Evolutionary conservation across 2,329 filamentous ascomycete species (phyloP), one percentile per base, ranked within the genome.

Genomic region (Cephalotrichum gorgonifer): DNA sequence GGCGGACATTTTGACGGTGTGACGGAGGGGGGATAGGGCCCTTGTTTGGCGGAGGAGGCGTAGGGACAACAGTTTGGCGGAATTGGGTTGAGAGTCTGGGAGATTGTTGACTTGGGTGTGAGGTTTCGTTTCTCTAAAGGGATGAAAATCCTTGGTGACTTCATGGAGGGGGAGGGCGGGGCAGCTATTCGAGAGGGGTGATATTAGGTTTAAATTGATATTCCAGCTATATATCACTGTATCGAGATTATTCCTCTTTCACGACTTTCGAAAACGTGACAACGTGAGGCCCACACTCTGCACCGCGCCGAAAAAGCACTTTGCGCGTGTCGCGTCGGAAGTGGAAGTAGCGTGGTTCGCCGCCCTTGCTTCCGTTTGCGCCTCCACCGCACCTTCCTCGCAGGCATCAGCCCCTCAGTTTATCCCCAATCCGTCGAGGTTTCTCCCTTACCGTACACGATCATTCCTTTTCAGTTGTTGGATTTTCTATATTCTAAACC

Each of bases 1-100:
- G 60, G 76, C 69, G 48, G 78, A 72, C 76, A 91, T 86, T 62
- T 75, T 79, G 54, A 48, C 56, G 52, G 59, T 55, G 50, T 55
- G 63, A 60, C 60, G 64, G 59, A 59, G 59, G 17, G 57, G 59
- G 39, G 58, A 57, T 35, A 64, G 56, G 60, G 62, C 64, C 56
- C 64, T 63, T 57, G 54, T 60, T 62, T 57, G 61, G 60, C 62
- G 59, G 50, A 64, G 54, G 44, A 62, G 57, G 52, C 60, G 67
- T 50, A 76, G 67, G 59, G 66, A 63, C 55, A 72, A 70, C 70
- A 75, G 68, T 54, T 68, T 73, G 63, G 54, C 48, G 50, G 43
- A 17, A 39, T 41, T 22, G 30, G 6, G 25, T 33, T 31, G 17
- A 20, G 42, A 35, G 15, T 43, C 22, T 35, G 23, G 30, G 47